phyloP scores from a whole-genome alignment of 345 rosid species.

The Eucalyptus camaldulensis region DNA sequence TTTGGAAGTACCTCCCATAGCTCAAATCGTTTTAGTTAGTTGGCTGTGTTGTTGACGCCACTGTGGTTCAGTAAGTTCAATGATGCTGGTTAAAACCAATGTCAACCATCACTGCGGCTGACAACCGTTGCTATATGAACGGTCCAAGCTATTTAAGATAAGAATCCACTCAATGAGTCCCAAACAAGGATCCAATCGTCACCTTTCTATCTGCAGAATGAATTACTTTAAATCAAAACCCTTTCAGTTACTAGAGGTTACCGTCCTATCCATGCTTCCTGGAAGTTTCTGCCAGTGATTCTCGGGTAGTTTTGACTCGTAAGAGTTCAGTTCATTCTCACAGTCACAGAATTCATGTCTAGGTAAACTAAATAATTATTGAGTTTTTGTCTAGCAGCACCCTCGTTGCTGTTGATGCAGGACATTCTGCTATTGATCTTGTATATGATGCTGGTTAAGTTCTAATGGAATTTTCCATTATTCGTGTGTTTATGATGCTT shows the following conservation, averaged over 20 bases:
- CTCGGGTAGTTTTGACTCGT: neutral
- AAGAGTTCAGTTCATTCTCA: neutral
- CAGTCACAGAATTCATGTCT: neutral
- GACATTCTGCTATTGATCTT: neutral
- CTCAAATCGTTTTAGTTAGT: neutral
- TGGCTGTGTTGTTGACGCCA: neutral
- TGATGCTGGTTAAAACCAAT: neutral
- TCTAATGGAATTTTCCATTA: neutral
- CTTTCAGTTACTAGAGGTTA: neutral
- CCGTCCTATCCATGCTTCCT: neutral
- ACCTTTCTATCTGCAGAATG: neutral
- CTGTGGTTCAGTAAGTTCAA: neutral
- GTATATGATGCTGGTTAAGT: neutral
- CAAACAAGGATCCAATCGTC: neutral
- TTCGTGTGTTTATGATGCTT: neutral
- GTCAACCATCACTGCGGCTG: neutral
- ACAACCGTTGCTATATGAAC: neutral
- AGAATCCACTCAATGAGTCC: neutral
- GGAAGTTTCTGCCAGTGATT: neutral
- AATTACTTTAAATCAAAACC: neutral
- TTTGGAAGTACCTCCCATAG: neutral
- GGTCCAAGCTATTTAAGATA: neutral
- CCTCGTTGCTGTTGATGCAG: neutral
- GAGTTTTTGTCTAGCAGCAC: neutral
- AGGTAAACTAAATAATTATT: neutral